Base-by-base conservation (phyloP, 2,329 filamentous ascomycete species). In the Penicillium griseofulvum region DNA sequence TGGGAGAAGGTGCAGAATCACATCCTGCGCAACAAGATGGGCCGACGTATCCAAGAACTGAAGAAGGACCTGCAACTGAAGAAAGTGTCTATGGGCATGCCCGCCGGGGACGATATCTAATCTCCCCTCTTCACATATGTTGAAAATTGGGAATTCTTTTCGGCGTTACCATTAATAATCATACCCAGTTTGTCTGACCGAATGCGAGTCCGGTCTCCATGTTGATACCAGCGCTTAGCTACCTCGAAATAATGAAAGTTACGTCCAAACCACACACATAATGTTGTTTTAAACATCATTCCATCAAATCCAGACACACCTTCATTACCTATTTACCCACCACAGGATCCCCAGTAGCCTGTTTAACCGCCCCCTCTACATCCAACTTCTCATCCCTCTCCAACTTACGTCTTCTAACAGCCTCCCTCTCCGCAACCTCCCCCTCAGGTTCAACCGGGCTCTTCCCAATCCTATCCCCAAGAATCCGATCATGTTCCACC, bases 41-140 rank as follows among this genome's bases (percentile, higher is more conserved):
- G 73, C 28, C 72, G 72, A 56, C 74, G 76, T 14, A 75, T 76
- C 36, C 74, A 77, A 38, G 67, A 73, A 48, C 61, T 78, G 29
- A 76, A 76, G 63, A 73, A 73, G 59, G 76, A 77, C 53, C 57
- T 78, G 43, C 70, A 72, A 24, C 61, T 76, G 48, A 78, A 77
- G 65, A 78, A 75, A 59, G 72, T 75, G 16, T 74, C 73, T 4
- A 66, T 75, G 51, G 74, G 74, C 29, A 68, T 75, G 52, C 66
- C 67, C 4, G 69, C 67, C 17, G 72, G 72, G 45, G 64, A 62
- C 38, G 67, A 71, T 57, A 60, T 58, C 28, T 71, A 48, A 67
- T 60, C 42, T 46, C 31, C 37, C 4, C 11, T 50, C 37, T 49
- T 53, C 31, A 22, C 77, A 1, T 79, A 77, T 29, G 10, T 45